phyloP scores from a whole-genome alignment of 2,329 filamentous ascomycete genomes.

The Verticillium nonalfalfae region DNA sequence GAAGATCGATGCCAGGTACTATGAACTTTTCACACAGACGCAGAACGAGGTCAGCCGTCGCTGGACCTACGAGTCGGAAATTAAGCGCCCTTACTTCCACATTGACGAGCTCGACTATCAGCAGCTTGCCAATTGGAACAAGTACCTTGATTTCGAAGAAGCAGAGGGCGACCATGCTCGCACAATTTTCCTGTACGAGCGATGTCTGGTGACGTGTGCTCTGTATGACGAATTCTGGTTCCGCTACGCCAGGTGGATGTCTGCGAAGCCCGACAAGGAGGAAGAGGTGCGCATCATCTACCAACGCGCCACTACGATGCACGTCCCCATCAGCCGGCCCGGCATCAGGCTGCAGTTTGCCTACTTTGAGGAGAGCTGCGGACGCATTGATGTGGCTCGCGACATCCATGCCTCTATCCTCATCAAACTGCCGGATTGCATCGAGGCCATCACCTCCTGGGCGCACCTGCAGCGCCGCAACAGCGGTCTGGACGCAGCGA shows the following conservation, averaged over 20 bases:
- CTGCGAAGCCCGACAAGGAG: constrained; percentile 69
- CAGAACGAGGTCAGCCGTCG: constrained; percentile 86
- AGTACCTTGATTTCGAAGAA: constrained; percentile 96
- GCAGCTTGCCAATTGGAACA: constrained; percentile 86
- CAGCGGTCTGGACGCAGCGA: constrained; percentile 74
- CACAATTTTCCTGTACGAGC: constrained; percentile 81
- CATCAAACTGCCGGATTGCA: constrained; percentile 67
- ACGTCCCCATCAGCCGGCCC: constrained; percentile 79
- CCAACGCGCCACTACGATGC: constrained; percentile 76
- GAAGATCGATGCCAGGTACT: constrained; percentile 74
- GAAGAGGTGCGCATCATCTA: constrained; percentile 92
- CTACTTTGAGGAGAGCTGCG: constrained; percentile 85
- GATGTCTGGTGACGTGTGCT: constrained; percentile 85
- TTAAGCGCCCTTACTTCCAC: constrained; percentile 96
- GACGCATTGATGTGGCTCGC: constrained; percentile 68
- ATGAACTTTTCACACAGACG: constrained; percentile 73
- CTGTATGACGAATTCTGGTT: constrained; percentile 98
- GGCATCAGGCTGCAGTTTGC: constrained; percentile 85
- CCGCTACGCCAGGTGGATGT: constrained; percentile 95
- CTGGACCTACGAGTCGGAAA: constrained; percentile 90
- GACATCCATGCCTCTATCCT: constrained; percentile 83
- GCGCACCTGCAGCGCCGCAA: constrained; percentile 83
- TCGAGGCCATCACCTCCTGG: constrained; percentile 83
- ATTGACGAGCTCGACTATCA: constrained; percentile 84
- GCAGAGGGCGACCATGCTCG: constrained; percentile 69